phyloP scores from a whole-genome alignment of 139 green algal species.

The Volvox reticuliferus region DNA sequence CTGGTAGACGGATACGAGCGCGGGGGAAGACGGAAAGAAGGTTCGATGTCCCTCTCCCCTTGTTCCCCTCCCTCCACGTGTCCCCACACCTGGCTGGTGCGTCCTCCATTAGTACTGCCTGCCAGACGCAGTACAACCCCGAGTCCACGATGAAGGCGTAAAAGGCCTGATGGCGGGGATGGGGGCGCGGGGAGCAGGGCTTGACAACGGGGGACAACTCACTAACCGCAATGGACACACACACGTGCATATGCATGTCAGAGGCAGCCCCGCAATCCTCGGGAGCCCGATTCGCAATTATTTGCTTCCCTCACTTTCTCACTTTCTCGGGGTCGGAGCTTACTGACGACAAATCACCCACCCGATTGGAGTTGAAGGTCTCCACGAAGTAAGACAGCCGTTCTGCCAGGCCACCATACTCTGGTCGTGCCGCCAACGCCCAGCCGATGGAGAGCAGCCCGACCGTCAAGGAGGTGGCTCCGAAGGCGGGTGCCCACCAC shows the following conservation, averaged over 20 bases:
- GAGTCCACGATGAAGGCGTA: slow-evolving; percentile 89
- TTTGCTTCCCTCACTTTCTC: background rate
- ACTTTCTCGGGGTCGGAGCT: too few species aligned
- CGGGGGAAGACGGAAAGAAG: background rate
- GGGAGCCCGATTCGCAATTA: background rate
- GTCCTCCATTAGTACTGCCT: slow-evolving; percentile 74
- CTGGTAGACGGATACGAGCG: background rate
- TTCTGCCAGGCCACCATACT: slow-evolving; percentile 75
- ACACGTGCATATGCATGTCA: background rate
- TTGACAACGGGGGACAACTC: background rate
- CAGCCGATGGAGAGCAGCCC: slow-evolving; percentile 78
- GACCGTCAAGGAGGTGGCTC: slow-evolving; percentile 49
- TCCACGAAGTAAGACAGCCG: slow-evolving; percentile 65
- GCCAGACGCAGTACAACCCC: slow-evolving; percentile 83
- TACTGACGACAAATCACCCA: background rate
- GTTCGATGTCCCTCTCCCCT: background rate
- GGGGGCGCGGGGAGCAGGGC: background rate
- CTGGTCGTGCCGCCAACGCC: slow-evolving; percentile 71
- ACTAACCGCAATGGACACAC: background rate
- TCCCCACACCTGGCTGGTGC: slow-evolving; percentile 43
- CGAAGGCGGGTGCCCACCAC: slow-evolving; percentile 38
- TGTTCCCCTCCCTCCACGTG: background rate
- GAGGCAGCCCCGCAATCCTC: background rate
- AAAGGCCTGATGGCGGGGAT: slow-evolving; percentile 64
- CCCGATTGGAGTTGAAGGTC: slow-evolving; percentile 58